These are phyloP conservation scores for Scutellaria galericulata DNA, from an alignment of 257 asterid genomes.

Conservation along the genomic window DNA sequence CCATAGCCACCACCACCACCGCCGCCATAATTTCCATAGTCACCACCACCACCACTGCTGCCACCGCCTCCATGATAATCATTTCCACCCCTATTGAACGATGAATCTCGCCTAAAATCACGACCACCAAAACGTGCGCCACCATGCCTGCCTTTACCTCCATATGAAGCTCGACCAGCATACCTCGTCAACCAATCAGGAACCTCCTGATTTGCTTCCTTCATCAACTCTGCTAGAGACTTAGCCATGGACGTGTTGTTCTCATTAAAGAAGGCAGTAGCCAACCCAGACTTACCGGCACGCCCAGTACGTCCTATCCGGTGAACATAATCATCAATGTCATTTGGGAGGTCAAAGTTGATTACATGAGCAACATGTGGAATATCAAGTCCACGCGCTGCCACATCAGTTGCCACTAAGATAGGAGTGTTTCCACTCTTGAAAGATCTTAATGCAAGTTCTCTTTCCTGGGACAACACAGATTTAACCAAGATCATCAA, in stretches of 20 bases:
- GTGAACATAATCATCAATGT: conserved; percentile 83
- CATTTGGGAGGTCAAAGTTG: conserved; percentile 85
- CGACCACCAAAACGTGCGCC: conserved; percentile 82
- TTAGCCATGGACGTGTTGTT: conserved; percentile 64
- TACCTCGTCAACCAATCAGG: conserved; percentile 78
- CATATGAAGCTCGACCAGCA: conserved; percentile 65
- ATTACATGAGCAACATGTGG: conserved; percentile 80
- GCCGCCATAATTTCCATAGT: conserved; percentile 42
- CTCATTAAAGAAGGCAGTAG: conserved; percentile 87
- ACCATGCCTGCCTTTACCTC: conserved; percentile 68
- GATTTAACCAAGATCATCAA: conserved; percentile 9
- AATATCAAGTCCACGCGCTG: conserved; percentile 90
- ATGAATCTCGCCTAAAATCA: conserved; percentile 69
- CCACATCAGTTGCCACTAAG: conserved; percentile 85
- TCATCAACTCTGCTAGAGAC: conserved; percentile 71
- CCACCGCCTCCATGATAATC: conserved; percentile 49
- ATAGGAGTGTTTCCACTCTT: conserved; percentile 84
- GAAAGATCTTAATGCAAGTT: conserved; percentile 72
- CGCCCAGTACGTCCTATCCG: conserved; percentile 90
- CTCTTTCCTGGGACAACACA: conserved; percentile 68
- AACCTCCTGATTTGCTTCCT: conserved; percentile 84
- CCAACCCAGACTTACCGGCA: conserved; percentile 82
- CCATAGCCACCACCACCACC: conserved; percentile 30
- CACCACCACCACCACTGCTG: conserved; percentile 34
- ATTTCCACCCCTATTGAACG: conserved; percentile 48